Evolutionary conservation across 768 basidiomycete species (phyloP), one percentile per base, ranked within the genome.

Genomic region (Lactifluus volemus): DNA sequence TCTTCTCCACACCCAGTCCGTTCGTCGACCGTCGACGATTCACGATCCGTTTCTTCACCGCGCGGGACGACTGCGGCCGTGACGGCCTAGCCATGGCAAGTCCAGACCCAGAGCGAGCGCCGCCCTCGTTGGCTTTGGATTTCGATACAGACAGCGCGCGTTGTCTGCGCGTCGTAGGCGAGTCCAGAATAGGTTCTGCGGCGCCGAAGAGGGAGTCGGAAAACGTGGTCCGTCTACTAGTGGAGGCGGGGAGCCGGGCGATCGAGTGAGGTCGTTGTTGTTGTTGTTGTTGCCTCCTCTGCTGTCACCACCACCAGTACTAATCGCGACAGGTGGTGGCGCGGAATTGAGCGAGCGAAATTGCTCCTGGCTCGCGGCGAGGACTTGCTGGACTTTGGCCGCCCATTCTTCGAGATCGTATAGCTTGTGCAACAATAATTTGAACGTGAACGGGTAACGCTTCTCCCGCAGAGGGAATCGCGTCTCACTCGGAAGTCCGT

Each of bases 391-490:
- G 34, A 66, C 57, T 42, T 66, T 66, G 49, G 52, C 59, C 36
- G 55, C 63, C 65, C 65, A 66, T 34, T 59, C 63, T 7, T 65
- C 64, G 50, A 66, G 59, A 48, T 62, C 60, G 63, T 66, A 66
- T 36, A 66, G 50, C 48, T 65, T 66, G 60, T 66, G 65, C 32
- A 66, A 15, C 39, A 65, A 12, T 34, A 66, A 25, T 53, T 66
- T 66, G 58, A 65, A 66, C 25, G 65, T 65, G 57, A 66, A 66
- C n/a, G 60, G 63, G 54, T 65, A 66, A 34, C 58, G 59, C 38
- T 56, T 66, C 30, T 49, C 64, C 30, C 21, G 30, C 32, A 65
- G 15, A 10, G 64, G 64, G 34, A 64, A 65, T 39, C 54, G 53
- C 44, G 63, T 50, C 41, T 58, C 61, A 19, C 29, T 3, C 12